phyloP scores from a whole-genome alignment of 805 yeast species.

The Isabelozyma gotoi region DNA sequence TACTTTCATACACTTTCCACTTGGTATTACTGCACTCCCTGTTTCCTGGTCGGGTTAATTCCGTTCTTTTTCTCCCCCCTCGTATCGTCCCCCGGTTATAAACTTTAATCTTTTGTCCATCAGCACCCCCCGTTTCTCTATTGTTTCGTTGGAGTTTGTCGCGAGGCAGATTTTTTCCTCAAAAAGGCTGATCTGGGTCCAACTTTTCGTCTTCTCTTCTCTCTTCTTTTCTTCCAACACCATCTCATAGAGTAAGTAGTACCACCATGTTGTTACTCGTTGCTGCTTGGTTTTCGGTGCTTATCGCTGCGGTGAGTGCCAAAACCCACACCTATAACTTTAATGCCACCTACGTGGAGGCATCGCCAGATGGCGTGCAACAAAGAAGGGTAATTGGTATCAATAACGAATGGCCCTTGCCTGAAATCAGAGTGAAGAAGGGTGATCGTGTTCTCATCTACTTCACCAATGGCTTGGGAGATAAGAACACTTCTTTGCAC shows the following conservation, averaged over 20 bases:
- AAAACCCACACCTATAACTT: conserved; percentile 34
- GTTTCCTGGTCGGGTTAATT: too few relatives aligned
- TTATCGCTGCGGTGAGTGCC: conserved; percentile 8
- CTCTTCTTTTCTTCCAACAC: not conserved
- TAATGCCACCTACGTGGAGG: conserved; percentile 36
- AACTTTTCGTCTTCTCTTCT: too few relatives aligned
- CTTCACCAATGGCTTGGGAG: conserved; percentile 31
- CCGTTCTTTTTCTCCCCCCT: too few relatives aligned
- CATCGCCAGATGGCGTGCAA: conserved; percentile 57
- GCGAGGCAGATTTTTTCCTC: not conserved
- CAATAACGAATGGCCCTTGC: conserved; percentile 49
- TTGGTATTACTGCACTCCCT: too few relatives aligned
- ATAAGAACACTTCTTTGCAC: conserved; percentile 40
- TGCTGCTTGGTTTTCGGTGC: not conserved
- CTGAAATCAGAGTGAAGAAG: conserved; percentile 34
- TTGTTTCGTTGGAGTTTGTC: not conserved
- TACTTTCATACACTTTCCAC: too few relatives aligned
- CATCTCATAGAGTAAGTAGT: not conserved
- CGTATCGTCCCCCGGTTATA: not conserved
- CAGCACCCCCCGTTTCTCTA: not conserved
- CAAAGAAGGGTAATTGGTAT: conserved; percentile 57
- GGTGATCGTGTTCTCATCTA: conserved; percentile 42
- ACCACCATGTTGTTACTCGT: not conserved
- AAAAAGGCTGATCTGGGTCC: not conserved
- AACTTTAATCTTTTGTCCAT: not conserved